Percentiles rank a stretch among this genome's conserved stretches.
Conservation (phyloP, 805 yeast species). For the Monosporozyma yasuniensis region DNA sequence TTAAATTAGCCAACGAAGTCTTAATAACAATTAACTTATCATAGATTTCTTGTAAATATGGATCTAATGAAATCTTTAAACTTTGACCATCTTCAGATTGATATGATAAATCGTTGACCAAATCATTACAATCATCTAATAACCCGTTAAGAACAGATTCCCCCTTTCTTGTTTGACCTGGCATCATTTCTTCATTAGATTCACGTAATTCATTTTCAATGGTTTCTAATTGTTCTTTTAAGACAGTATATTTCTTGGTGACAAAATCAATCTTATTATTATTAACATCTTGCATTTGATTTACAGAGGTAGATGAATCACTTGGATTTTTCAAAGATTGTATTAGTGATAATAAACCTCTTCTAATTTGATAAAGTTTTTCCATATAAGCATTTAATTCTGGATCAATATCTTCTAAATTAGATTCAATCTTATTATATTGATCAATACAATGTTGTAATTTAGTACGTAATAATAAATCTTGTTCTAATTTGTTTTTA, state of each 20-base stretch:
- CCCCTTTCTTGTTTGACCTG: constrained; percentile 25
- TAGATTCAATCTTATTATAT: constrained; percentile 47
- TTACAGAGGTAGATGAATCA: constrained; percentile 12
- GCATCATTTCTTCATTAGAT: constrained; percentile 36
- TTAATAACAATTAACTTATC: constrained; percentile 56
- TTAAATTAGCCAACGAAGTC: constrained; percentile 65
- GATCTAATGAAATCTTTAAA: constrained; percentile 33
- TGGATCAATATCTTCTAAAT: constrained; percentile 45
- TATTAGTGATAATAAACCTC: constrained; percentile 47
- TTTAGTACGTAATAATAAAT: constrained; percentile 54
- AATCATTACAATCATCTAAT: constrained; percentile 73
- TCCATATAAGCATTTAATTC: constrained; percentile 45
- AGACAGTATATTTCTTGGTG: constrained; percentile 26
- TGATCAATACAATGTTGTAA: constrained; percentile 52
- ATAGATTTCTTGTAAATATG: constrained; percentile 51
- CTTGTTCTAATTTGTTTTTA: constrained; percentile 48
- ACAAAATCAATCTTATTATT: constrained; percentile 8
- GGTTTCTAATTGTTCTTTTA: constrained; percentile 33
- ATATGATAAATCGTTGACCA: constrained; percentile 58
- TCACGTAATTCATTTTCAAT: constrained; percentile 42
- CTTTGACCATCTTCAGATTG: constrained; percentile 17
- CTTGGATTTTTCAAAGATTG: constrained; percentile 21
- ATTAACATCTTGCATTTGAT: constrained; percentile 8
- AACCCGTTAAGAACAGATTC: constrained; percentile 57
- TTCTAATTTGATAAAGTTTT: constrained; percentile 52